phyloP scores from a whole-genome alignment of 108 stramenopile species.

The Cyclotella baltica region DNA sequence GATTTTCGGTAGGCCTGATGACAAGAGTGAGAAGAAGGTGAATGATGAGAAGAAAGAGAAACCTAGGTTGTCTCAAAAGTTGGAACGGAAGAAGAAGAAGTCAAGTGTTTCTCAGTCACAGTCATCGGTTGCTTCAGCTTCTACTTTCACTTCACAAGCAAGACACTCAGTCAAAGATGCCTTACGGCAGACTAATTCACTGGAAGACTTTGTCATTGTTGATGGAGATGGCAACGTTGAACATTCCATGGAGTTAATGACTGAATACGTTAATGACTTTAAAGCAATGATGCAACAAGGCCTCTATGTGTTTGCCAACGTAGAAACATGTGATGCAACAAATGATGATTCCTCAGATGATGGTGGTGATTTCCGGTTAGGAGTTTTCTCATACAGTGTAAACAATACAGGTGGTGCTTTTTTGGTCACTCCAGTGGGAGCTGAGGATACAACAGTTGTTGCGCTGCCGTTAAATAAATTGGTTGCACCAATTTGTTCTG shows the following conservation, averaged over 20 bases:
- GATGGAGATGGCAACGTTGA: not conserved
- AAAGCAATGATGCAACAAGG: slow-evolving; percentile 43
- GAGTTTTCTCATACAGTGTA: slow-evolving; percentile 39
- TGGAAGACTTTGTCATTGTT: slow-evolving; percentile 13
- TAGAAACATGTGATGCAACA: slow-evolving; percentile 14
- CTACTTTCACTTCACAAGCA: slow-evolving; percentile 9
- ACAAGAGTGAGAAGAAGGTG: not conserved
- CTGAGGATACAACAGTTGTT: not conserved
- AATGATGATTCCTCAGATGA: not conserved
- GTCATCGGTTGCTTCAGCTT: slow-evolving; percentile 6
- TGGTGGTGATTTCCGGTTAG: slow-evolving; percentile 38
- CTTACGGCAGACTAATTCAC: slow-evolving; percentile 24
- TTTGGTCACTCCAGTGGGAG: slow-evolving; percentile 32
- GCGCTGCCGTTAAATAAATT: slow-evolving; percentile 8
- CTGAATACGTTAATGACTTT: slow-evolving; percentile 40
- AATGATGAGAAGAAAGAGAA: too few species aligned
- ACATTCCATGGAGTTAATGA: slow-evolving; percentile 25
- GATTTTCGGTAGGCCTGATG: not conserved
- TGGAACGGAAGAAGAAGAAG: not conserved
- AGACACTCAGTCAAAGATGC: slow-evolving; percentile 45
- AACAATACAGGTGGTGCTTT: slow-evolving; percentile 19
- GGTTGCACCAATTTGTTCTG: slow-evolving; percentile 1
- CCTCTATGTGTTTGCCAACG: slow-evolving; percentile 48
- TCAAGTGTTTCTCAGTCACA: not conserved
- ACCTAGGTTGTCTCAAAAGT: not conserved